Conservation (phyloP, 768 basidiomycete genomes). For the Pholiota conissans region DNA sequence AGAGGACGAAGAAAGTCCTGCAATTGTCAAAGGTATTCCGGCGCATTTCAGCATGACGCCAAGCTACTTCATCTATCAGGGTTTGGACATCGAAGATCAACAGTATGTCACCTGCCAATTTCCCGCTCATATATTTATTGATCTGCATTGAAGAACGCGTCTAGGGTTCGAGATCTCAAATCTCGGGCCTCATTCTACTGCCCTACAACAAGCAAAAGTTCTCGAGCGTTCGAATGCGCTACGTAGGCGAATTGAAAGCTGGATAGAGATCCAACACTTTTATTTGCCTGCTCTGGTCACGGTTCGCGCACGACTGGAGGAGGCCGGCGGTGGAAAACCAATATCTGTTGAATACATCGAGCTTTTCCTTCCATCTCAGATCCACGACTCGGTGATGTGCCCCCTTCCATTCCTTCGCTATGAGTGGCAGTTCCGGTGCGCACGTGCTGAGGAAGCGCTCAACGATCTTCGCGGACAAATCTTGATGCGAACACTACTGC, state of each 20-base stretch:
- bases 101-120: no score
- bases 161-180: no score
- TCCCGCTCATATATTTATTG: no score
- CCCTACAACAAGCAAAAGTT: not conserved
- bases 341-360: conserved; percentile 11
- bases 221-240: not conserved
- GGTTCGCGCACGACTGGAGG: conserved; percentile 20
- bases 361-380: conserved; percentile 24
- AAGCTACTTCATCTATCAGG: conserved; percentile 1
- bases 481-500: conserved; percentile 19
- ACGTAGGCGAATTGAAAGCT: not conserved
- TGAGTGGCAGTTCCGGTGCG: conserved; percentile 21
- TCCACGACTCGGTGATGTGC: not conserved
- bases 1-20: not conserved
- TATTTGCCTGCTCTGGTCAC: not conserved
- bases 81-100: not conserved
- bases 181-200: not conserved
- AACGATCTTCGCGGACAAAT: conserved; percentile 18
- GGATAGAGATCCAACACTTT: conserved; percentile 2
- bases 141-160: no score
- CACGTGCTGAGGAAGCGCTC: conserved; percentile 26
- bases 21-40: not conserved
- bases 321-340: conserved; percentile 18
- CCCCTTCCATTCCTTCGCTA: conserved; percentile 4
- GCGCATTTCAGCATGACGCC: not conserved